Percentiles rank a stretch among this genome's conserved stretches.
phyloP scores from a whole-genome alignment of 768 basidiomycete species.

The Baorangia bicolor region DNA sequence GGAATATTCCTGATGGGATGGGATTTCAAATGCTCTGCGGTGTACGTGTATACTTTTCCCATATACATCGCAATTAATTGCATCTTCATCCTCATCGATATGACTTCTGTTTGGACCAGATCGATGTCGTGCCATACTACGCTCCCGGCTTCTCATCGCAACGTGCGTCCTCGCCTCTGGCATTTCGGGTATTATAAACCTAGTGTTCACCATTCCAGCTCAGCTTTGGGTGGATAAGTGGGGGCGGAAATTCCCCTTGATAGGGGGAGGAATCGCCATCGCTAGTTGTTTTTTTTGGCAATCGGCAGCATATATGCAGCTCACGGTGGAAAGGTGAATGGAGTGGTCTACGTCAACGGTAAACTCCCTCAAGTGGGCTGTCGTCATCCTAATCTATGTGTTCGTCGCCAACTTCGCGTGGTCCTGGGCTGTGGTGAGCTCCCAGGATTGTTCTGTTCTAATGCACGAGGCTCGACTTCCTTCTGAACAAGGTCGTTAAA shows the following conservation, averaged over 20 bases:
- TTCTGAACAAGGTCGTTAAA: slow-evolving; percentile 29
- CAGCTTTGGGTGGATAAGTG: slow-evolving; percentile 43
- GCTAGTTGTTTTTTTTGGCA: slow-evolving; percentile 40
- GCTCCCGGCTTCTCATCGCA: slow-evolving; percentile 49
- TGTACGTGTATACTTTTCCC: slow-evolving; percentile 11
- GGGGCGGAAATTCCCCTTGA: slow-evolving; percentile 36
- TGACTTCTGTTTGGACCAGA: slow-evolving; percentile 12
- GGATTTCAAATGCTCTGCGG: slow-evolving; percentile 41
- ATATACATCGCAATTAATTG: background rate
- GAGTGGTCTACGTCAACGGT: slow-evolving; percentile 21
- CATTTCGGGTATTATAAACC: slow-evolving; percentile 45
- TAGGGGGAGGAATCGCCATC: slow-evolving; percentile 44
- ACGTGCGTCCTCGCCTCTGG: slow-evolving; percentile 50
- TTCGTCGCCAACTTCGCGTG: slow-evolving; percentile 43
- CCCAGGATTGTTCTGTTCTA: background rate
- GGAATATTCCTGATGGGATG: slow-evolving; percentile 45
- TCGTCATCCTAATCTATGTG: slow-evolving; percentile 47
- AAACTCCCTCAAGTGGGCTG: slow-evolving; percentile 35
- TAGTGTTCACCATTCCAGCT: slow-evolving; percentile 38
- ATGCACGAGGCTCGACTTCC: background rate
- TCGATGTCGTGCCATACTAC: slow-evolving; percentile 35
- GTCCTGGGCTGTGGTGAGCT: slow-evolving; percentile 43
- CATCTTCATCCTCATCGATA: background rate
- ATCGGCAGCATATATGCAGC: slow-evolving; percentile 46
- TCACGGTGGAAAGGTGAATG: slow-evolving; percentile 32